Evolutionary conservation across 805 yeast genomes (phyloP).

Genomic region (Candida adriatica): DNA sequence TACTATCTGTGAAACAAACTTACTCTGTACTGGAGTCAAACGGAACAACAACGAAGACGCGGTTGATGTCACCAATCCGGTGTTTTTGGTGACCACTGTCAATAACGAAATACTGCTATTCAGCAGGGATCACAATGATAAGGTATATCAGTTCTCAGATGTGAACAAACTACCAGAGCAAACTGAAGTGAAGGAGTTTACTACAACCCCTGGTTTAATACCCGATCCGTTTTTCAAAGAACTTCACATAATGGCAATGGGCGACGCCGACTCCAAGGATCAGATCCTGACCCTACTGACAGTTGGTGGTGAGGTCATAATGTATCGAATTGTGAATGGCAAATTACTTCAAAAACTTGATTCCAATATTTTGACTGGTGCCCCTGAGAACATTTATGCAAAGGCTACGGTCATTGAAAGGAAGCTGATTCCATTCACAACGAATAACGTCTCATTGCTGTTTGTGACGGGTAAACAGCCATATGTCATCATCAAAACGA

Average conservation of each 20-base stretch:
- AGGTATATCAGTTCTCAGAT: conserved; percentile 31
- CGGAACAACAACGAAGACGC: conserved; percentile 22
- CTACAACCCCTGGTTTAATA: conserved; percentile 30
- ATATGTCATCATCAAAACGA: conserved; percentile 56
- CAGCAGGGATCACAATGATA: conserved; percentile 40
- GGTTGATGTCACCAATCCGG: conserved; percentile 26
- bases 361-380: conserved; percentile 55
- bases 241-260: conserved; percentile 54
- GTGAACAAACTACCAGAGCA: conserved; percentile 30
- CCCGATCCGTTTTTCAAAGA: conserved; percentile 76
- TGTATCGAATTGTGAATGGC: conserved; percentile 52
- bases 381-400: conserved; percentile 71
- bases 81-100: conserved; percentile 65
- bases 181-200: conserved; percentile 32
- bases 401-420: conserved; percentile 58
- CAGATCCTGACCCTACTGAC: conserved; percentile 69
- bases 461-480: conserved; percentile 74
- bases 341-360: conserved; percentile 36
- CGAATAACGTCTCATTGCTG: conserved; percentile 52
- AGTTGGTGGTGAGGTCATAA: conserved; percentile 70
- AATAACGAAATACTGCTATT: conserved; percentile 68
- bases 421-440: conserved; percentile 49
- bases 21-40: conserved; percentile 32
- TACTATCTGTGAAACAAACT: conserved; percentile 45
- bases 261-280: conserved; percentile 46